Evolutionary conservation across 2,329 filamentous ascomycete species (phyloP).

Genomic region (Aspergillus sp.): DNA sequence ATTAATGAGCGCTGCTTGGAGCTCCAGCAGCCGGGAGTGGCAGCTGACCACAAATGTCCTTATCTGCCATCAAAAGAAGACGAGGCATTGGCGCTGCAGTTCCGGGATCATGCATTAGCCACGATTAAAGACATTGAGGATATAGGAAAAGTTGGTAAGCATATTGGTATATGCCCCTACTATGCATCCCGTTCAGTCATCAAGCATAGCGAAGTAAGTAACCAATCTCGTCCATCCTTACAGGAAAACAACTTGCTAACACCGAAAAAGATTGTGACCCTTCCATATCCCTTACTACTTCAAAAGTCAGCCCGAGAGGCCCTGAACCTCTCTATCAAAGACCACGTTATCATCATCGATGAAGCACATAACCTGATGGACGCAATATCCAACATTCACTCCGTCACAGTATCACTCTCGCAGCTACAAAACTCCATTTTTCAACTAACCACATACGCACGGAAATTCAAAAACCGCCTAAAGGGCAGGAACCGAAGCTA

Average conservation of each 20-base stretch:
- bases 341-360: slow-evolving; percentile 88
- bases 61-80: slow-evolving; percentile 74
- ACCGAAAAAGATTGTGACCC: slow-evolving; percentile 60
- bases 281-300: slow-evolving; percentile 84
- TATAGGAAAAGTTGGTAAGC: slow-evolving; percentile 66
- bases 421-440: slow-evolving; percentile 65
- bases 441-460: slow-evolving; percentile 74
- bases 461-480: slow-evolving; percentile 77
- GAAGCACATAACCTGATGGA: slow-evolving; percentile 98
- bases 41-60: slow-evolving; percentile 60
- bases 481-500: slow-evolving; percentile 89
- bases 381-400: slow-evolving; percentile 79
- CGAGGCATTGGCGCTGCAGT: slow-evolving; percentile 62
- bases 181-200: slow-evolving; percentile 86
- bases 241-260: not conserved
- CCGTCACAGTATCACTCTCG: slow-evolving; percentile 62
- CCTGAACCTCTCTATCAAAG: slow-evolving; percentile 73
- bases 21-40: slow-evolving; percentile 63
- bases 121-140: slow-evolving; percentile 92
- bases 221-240: not conserved
- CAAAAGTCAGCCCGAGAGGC: slow-evolving; percentile 83
- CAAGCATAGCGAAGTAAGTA: slow-evolving; percentile 61
- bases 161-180: slow-evolving; percentile 80
- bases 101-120: slow-evolving; percentile 76
- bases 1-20: slow-evolving; percentile 94